phyloP scores from a whole-genome alignment of 768 basidiomycete species.

The Polyporus arcularius region DNA sequence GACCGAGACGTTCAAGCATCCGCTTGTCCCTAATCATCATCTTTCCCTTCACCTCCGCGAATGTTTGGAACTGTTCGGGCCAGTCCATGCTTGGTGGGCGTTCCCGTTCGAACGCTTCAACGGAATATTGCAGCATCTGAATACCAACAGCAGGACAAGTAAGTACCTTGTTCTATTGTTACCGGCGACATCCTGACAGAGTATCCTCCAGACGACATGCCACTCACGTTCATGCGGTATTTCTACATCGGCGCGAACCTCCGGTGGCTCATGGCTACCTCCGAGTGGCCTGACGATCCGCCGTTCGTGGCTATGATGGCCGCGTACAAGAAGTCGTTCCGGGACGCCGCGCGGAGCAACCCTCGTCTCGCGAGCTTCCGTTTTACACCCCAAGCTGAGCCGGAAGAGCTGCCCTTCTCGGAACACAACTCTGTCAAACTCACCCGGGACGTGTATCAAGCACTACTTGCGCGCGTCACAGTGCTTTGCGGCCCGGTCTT shows the following conservation, averaged over 20 bases:
- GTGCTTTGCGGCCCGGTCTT: background rate
- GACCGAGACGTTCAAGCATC: conserved; percentile 20
- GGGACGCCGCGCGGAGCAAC: background rate
- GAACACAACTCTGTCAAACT: background rate
- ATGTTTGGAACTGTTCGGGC: conserved; percentile 31
- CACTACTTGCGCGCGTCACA: background rate
- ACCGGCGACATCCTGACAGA: too few relatives aligned
- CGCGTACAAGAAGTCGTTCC: background rate
- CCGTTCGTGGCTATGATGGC: background rate
- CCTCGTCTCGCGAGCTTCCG: background rate
- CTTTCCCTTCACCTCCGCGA: conserved; percentile 33
- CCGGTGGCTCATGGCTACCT: background rate
- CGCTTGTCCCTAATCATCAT: conserved; percentile 34
- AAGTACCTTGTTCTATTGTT: background rate
- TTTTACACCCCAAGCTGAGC: background rate
- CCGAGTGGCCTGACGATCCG: background rate
- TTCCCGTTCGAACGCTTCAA: background rate
- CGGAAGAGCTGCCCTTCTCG: background rate
- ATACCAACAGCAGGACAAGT: background rate
- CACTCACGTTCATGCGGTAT: conserved; percentile 1
- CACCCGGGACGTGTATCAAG: background rate
- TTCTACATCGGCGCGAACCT: background rate
- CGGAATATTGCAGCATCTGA: background rate
- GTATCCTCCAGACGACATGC: background rate
- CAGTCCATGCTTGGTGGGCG: conserved; percentile 19